These are phyloP conservation scores for Strobilomyces confusus DNA, from an alignment of 768 basidiomycete genomes.

Conservation along the genomic window DNA sequence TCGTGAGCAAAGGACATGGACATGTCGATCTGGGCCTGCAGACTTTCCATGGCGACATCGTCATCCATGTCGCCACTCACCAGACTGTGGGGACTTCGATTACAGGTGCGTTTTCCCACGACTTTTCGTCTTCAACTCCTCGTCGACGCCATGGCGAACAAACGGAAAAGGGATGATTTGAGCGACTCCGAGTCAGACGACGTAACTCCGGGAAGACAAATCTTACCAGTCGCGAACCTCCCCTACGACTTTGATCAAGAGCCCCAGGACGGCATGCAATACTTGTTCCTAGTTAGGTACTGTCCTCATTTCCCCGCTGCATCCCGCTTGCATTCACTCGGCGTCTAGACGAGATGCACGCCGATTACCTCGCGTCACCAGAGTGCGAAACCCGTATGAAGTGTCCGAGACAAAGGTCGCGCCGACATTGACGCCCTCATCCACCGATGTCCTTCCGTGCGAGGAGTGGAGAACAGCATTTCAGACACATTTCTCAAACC, in stretches of 20 bases:
- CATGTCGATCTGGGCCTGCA: constrained; percentile 81
- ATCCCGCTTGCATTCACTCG: constrained; percentile 8
- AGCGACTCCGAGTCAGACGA: constrained; percentile 61
- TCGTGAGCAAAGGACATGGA: constrained; percentile 74
- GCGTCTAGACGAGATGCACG: constrained; percentile 64
- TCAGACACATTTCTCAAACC: constrained; percentile 56
- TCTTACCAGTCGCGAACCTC: constrained; percentile 76
- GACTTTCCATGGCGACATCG: constrained; percentile 57
- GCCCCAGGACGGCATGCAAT: constrained; percentile 72
- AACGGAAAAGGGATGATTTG: constrained; percentile 52
- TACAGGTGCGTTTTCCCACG: constrained; percentile 19
- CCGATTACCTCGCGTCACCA: constrained; percentile 57
- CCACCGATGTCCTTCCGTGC: constrained; percentile 49
- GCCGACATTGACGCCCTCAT: constrained; percentile 14
- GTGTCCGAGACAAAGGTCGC: constrained; percentile 26
- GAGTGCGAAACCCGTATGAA: constrained; percentile 69
- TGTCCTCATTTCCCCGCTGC: constrained; percentile 6
- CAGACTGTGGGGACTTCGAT: too few species aligned
- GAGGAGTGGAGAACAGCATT: constrained; percentile 63
- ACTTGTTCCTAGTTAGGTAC: constrained; percentile 79
- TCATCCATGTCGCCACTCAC: constrained; percentile 47
- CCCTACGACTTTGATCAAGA: constrained; percentile 62
- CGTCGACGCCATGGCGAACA: constrained; percentile 29
- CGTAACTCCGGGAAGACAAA: constrained; percentile 60
- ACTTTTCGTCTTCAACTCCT: not conserved